Conservation (phyloP, 2,329 filamentous ascomycete species). For the Hypoxylon sp. region DNA sequence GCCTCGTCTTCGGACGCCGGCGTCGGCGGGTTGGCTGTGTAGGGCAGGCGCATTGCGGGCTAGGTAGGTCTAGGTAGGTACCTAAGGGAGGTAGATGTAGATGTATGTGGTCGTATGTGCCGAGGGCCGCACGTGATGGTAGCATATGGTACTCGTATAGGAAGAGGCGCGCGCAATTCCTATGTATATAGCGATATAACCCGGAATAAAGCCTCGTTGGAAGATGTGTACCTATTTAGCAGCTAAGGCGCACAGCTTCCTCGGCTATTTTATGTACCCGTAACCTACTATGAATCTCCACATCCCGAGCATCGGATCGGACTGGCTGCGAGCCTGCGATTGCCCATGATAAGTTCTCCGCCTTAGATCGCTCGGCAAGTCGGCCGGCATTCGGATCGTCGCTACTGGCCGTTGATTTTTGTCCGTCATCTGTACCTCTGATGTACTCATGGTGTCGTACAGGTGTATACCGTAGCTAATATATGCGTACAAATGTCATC, state of each 20-base stretch:
- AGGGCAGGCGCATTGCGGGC: slow-evolving; percentile 71
- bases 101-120: background rate
- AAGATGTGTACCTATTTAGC: background rate
- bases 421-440: too few relatives aligned
- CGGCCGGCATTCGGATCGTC: slow-evolving; percentile 9
- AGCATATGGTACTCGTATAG: too few relatives aligned
- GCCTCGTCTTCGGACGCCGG: slow-evolving; percentile 54
- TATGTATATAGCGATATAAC: too few relatives aligned
- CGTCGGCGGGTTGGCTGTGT: slow-evolving; percentile 63
- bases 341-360: slow-evolving; percentile 29
- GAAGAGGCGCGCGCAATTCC: too few relatives aligned
- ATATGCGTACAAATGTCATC: too few relatives aligned
- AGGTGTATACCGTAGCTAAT: slow-evolving; percentile 13
- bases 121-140: background rate
- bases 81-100: background rate
- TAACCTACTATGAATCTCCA: slow-evolving; percentile 10
- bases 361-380: slow-evolving; percentile 28
- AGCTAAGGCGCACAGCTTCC: background rate
- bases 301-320: slow-evolving; percentile 41
- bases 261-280: background rate
- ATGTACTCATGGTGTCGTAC: too few relatives aligned
- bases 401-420: background rate
- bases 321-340: slow-evolving; percentile 5
- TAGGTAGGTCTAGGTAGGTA: background rate
- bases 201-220: background rate